phyloP scores from a whole-genome alignment of 1,284 basidiomycete species.

The Mrakiaceae sp. region DNA sequence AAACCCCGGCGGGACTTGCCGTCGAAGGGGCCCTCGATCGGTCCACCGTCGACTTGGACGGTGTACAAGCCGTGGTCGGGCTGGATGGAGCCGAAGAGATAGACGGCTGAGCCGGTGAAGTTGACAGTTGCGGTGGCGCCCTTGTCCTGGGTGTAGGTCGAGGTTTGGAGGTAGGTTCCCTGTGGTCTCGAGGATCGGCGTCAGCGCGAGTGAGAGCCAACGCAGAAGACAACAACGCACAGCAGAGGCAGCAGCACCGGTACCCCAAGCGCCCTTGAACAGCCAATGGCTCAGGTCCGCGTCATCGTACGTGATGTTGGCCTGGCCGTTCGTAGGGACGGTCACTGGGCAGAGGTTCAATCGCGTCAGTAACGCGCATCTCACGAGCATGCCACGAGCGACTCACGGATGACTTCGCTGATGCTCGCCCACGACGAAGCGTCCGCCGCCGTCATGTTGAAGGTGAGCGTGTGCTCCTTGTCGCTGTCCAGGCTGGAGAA shows the following conservation, averaged over 20 bases:
- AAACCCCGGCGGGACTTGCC: slow-evolving; percentile 5
- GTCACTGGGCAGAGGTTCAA: not conserved
- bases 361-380: not conserved
- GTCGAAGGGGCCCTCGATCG: not conserved
- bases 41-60: slow-evolving; percentile 5
- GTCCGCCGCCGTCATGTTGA: slow-evolving; percentile 6
- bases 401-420: slow-evolving; percentile 6
- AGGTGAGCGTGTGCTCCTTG: not conserved
- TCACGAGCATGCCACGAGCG: not conserved
- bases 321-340: not conserved
- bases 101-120: slow-evolving; percentile 12
- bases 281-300: slow-evolving; percentile 2
- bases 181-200: not conserved
- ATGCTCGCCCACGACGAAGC: not conserved
- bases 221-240: not conserved
- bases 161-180: not conserved
- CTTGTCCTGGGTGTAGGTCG: slow-evolving; percentile 11
- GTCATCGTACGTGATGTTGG: slow-evolving; percentile 12
- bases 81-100: slow-evolving; percentile 15
- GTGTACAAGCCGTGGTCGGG: slow-evolving; percentile 15
- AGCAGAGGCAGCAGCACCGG: slow-evolving; percentile 10
- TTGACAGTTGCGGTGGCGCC: slow-evolving; percentile 6
- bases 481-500: not conserved
- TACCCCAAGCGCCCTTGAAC: slow-evolving; percentile 9
- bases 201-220: not conserved